These are phyloP conservation scores for Shiraia sp. DNA, from an alignment of 2,329 filamentous ascomycete species.

Conservation along the genomic window DNA sequence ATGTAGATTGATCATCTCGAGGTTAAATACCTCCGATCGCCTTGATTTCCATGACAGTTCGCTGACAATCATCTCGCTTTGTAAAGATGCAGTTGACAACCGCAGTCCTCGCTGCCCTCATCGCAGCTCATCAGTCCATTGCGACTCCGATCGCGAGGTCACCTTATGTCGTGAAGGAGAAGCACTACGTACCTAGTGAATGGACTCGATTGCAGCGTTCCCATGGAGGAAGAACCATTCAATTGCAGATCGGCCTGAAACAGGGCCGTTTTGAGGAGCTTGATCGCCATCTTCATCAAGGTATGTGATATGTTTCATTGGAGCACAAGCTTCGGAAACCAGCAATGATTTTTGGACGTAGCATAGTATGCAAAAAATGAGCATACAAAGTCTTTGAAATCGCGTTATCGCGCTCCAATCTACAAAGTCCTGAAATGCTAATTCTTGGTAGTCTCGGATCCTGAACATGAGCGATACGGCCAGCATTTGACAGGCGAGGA, in stretches of 20 bases:
- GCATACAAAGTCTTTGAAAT: no score
- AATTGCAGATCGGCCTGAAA: conserved; percentile 63
- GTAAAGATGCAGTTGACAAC: conserved; percentile 26
- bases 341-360: neutral
- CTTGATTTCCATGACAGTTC: no score
- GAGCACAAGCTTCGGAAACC: neutral
- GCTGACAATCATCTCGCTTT: neutral
- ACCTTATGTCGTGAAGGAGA: conserved; percentile 60
- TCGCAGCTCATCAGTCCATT: conserved; percentile 35
- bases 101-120: conserved; percentile 30
- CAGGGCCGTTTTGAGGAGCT: conserved; percentile 60
- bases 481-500: conserved; percentile 57
- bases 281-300: conserved; percentile 59
- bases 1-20: no score
- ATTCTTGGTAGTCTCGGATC: conserved; percentile 34
- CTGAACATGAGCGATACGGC: conserved; percentile 58
- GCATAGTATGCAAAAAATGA: no score
- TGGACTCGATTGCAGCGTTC: conserved; percentile 57
- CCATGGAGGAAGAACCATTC: conserved; percentile 53
- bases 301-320: conserved; percentile 29
- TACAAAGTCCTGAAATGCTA: neutral
- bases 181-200: conserved; percentile 55
- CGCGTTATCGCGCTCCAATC: no score
- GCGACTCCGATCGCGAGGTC: conserved; percentile 46
- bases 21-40: no score